A percentile compares a stretch with the other conserved stretches of the same genome.
phyloP scores from a whole-genome alignment of 306 rosid genomes.

The Fragaria vesca region DNA sequence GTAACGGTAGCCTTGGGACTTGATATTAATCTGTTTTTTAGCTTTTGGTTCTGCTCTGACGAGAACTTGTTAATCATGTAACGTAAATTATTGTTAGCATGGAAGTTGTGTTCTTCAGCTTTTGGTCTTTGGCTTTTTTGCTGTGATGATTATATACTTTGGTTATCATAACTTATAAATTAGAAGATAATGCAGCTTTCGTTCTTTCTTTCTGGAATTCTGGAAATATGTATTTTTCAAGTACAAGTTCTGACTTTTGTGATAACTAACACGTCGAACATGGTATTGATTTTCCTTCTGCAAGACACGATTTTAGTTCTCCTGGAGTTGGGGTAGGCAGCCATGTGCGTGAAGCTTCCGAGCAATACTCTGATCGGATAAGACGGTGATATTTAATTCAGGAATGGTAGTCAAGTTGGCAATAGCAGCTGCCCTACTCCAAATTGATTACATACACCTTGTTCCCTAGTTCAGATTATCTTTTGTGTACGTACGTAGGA shows the following conservation, averaged over 20 bases:
- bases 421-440: neutral
- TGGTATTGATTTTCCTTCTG: neutral
- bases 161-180: neutral
- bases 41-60: conserved; percentile 20
- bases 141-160: neutral
- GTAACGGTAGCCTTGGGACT: conserved; percentile 26
- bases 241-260: neutral
- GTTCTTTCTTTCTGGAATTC: neutral
- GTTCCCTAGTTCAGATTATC: neutral
- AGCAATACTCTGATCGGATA: neutral
- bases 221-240: neutral
- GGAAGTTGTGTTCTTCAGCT: conserved; percentile 29
- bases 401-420: neutral
- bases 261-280: neutral
- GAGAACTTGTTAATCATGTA: conserved; percentile 23
- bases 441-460: neutral
- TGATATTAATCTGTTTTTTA: conserved; percentile 24
- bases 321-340: conserved; percentile 3
- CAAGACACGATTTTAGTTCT: neutral
- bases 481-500: no score
- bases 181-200: neutral
- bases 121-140: neutral
- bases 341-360: neutral
- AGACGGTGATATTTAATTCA: neutral
- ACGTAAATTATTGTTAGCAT: conserved; percentile 32